A percentile compares a stretch with the other conserved stretches of the same genome.
These are phyloP conservation scores for Lachnellula subtilissima DNA, from an alignment of 2,329 filamentous ascomycete genomes.

Conservation along the genomic window DNA sequence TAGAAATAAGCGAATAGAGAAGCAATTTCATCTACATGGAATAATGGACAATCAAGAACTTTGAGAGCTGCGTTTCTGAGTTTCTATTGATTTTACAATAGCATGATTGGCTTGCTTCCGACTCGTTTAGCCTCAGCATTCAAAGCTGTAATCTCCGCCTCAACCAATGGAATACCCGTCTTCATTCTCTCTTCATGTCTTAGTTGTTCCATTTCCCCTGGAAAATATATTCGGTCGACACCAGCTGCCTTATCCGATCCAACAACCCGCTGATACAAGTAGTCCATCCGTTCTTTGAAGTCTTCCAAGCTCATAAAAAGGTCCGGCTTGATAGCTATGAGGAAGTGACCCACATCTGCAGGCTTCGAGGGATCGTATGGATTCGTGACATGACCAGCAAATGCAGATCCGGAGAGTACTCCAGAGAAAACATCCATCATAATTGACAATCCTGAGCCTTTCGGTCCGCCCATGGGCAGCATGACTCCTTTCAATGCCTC, in stretches of 20 bases:
- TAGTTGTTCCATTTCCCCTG: constrained; percentile 57
- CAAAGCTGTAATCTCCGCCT: constrained; percentile 50
- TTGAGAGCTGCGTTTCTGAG: too few relatives aligned
- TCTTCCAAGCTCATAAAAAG: constrained; percentile 67
- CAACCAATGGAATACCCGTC: constrained; percentile 55
- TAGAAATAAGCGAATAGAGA: neutral
- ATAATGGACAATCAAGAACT: neutral
- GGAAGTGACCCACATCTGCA: constrained; percentile 70
- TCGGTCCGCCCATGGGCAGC: constrained; percentile 81
- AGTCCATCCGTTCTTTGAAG: constrained; percentile 58
- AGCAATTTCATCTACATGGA: neutral
- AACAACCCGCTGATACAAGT: constrained; percentile 50
- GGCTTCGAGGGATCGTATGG: constrained; percentile 69
- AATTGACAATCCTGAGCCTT: constrained; percentile 69
- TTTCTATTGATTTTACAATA: neutral
- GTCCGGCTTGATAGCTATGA: constrained; percentile 69
- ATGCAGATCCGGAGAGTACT: constrained; percentile 70
- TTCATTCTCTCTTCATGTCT: constrained; percentile 46
- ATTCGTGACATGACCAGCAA: constrained; percentile 69
- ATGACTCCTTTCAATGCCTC: constrained; percentile 71
- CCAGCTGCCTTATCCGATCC: constrained; percentile 50
- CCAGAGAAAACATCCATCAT: constrained; percentile 92
- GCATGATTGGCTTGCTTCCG: constrained; percentile 21
- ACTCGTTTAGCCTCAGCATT: constrained; percentile 49
- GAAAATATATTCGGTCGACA: constrained; percentile 56